A percentile compares a stretch with the other conserved stretches of the same genome.
Evolutionary conservation across 2,329 filamentous ascomycete genomes (phyloP).

Genomic region (Cladorrhinum sp.): DNA sequence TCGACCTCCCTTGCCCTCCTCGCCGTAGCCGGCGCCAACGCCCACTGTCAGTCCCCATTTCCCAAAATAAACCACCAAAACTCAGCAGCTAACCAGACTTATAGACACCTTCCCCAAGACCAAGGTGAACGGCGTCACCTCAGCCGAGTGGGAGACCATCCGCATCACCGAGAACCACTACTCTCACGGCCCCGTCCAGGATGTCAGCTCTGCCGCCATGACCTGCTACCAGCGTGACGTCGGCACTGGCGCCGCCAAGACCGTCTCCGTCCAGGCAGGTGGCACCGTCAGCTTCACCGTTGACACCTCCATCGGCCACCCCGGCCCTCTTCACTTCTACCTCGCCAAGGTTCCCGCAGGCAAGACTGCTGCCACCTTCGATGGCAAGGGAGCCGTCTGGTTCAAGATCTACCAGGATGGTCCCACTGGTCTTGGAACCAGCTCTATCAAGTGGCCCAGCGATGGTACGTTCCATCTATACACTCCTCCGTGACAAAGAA

Average conservation of each 20-base stretch:
- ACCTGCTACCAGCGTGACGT: constrained; percentile 39
- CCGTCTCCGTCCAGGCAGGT: constrained; percentile 39
- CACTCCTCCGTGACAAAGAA: too few relatives aligned
- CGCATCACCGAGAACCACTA: constrained; percentile 45
- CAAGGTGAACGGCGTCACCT: constrained; percentile 16
- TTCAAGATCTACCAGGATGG: constrained; percentile 44
- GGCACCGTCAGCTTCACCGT: constrained; percentile 40
- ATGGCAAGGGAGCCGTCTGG: constrained; percentile 40
- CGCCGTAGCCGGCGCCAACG: constrained; percentile 24
- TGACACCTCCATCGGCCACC: constrained; percentile 39
- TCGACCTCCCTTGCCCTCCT: constrained; percentile 20
- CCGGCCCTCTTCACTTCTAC: constrained; percentile 40
- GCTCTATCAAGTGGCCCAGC: constrained; percentile 38
- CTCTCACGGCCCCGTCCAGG: constrained; percentile 40
- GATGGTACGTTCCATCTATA: constrained; percentile 29
- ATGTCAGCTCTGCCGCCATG: constrained; percentile 39
- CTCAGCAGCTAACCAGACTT: too few relatives aligned
- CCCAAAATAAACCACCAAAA: too few relatives aligned
- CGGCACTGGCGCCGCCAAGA: constrained; percentile 35
- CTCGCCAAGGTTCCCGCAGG: constrained; percentile 40
- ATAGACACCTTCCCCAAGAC: constrained; percentile 29
- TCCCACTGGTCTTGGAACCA: constrained; percentile 31
- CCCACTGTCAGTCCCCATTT: constrained; percentile 27
- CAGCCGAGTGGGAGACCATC: constrained; percentile 35
- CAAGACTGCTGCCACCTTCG: constrained; percentile 36